Conservation (phyloP, 2,329 filamentous ascomycete genomes). For the Waltergamsia citrina region DNA sequence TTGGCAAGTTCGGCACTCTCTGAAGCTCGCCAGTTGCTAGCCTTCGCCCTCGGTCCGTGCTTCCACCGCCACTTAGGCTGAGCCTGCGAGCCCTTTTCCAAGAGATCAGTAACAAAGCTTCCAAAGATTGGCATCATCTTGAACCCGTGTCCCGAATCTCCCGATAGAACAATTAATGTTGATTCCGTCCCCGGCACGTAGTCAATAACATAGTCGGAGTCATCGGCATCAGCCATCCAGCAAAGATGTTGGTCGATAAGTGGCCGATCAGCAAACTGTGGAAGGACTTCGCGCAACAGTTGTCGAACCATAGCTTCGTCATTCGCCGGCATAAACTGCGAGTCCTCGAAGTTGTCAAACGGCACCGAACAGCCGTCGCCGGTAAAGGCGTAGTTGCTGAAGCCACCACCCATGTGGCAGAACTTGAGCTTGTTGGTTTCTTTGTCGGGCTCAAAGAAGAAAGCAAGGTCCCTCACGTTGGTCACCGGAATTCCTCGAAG, state of each 20-base stretch:
- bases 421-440: constrained; percentile 49
- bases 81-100: constrained; percentile 32
- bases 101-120: constrained; percentile 34
- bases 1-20: too few species aligned
- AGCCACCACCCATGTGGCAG: constrained; percentile 49
- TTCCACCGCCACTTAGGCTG: constrained; percentile 42
- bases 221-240: constrained; percentile 52
- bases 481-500: constrained; percentile 51
- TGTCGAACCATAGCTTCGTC: constrained; percentile 43
- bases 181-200: constrained; percentile 37
- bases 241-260: constrained; percentile 46
- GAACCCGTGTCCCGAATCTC: constrained; percentile 53
- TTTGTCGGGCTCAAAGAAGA: constrained; percentile 56
- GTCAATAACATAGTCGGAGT: constrained; percentile 53
- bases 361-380: constrained; percentile 16
- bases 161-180: constrained; percentile 40
- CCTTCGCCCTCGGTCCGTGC: too few species aligned
- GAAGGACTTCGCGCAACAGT: constrained; percentile 41
- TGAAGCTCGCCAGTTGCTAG: too few species aligned
- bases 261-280: constrained; percentile 40
- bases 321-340: constrained; percentile 36
- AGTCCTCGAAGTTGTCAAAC: too few species aligned
- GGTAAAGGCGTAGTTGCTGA: constrained; percentile 25
- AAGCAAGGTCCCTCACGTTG: constrained; percentile 51
- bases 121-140: constrained; percentile 53